Base-by-base conservation (phyloP, 371 early-diverging fungal genomes). In the Vairimorpha ceranae region DNA sequence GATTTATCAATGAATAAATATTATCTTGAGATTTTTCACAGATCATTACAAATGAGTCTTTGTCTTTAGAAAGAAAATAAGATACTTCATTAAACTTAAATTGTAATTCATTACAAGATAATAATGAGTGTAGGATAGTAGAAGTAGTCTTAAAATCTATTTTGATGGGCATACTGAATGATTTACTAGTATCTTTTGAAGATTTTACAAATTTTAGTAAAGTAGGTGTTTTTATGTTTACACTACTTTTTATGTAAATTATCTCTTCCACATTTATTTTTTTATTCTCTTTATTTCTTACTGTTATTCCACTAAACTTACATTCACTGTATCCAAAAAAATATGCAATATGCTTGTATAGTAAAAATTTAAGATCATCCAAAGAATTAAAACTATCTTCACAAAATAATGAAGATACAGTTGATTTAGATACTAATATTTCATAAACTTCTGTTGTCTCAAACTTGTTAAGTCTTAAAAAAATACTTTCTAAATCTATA, bases 221-320 rank as follows among this genome's bases (percentile, higher is more conserved):
- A 2, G 35, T n/a, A 7, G 70, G 70, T 2, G 60, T 8, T 19
- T 15, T 25, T n/a, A 54, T 1, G 7, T 45, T 21, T 10, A 8
- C 1, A 19, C 3, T 7, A 33, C 19, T 61, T 54, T 60, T 45
- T 21, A 59, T 21, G 30, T 59, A 70, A 10, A 70, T 29, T 48
- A 21, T 30, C 15, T 48, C 51, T 30, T 19, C 35, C 8, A 58
- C 66, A 23, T 70, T 2, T 10, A 60, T 58, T 41, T 64, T 70
- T n/a, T 59, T 60, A 48, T 33, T 33, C 2, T 60, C 51, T 38
- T 21, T 45, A 36, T 70, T 32, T 60, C 60, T 70, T 25, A 60
- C 70, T 21, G 63, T 60, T n/a, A 70, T 30, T 38, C 70, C 70
- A 27, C 29, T 10, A 21, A 1, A 30, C 21, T 32, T 19, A 46